phyloP scores from a whole-genome alignment of 805 yeast genomes.

The Wilhelminamyces savonicus region DNA sequence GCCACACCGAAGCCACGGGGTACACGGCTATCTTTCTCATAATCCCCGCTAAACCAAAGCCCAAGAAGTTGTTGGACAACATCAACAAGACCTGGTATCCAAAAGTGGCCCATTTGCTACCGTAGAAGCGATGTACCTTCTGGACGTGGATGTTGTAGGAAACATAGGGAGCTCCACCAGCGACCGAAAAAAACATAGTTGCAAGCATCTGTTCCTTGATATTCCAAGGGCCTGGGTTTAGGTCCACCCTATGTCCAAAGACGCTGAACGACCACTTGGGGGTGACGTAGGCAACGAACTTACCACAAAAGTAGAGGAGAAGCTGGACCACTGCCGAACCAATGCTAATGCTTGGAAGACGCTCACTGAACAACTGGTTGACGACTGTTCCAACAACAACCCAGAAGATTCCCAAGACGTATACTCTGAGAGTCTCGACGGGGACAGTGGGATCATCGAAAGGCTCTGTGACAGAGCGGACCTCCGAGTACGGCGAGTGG shows the following conservation, averaged over 20 bases:
- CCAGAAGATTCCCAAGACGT: not conserved
- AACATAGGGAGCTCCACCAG: not conserved
- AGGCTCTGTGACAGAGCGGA: constrained; percentile 34
- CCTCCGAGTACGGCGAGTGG: constrained; percentile 38
- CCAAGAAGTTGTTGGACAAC: constrained; percentile 20
- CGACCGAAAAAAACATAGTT: not conserved
- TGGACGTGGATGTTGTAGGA: not conserved
- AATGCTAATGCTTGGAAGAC: no score
- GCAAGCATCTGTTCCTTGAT: constrained; percentile 22
- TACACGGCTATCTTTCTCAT: constrained; percentile 36
- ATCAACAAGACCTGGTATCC: constrained; percentile 20
- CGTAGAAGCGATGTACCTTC: not conserved
- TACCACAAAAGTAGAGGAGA: no score
- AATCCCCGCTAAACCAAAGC: constrained; percentile 25
- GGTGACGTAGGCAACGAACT: no score
- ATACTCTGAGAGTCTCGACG: constrained; percentile 19
- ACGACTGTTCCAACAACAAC: no score
- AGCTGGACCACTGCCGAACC: no score
- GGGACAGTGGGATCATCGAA: constrained; percentile 28
- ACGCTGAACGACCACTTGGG: constrained; percentile 1
- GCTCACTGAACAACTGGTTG: no score
- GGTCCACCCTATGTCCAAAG: constrained; percentile 29
- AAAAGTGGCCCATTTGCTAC: constrained; percentile 17
- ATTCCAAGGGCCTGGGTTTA: constrained; percentile 63
- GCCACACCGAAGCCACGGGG: constrained; percentile 51